Conservation (phyloP, 2,329 filamentous ascomycete species). For the Pseudogymnoascus pannorum region DNA sequence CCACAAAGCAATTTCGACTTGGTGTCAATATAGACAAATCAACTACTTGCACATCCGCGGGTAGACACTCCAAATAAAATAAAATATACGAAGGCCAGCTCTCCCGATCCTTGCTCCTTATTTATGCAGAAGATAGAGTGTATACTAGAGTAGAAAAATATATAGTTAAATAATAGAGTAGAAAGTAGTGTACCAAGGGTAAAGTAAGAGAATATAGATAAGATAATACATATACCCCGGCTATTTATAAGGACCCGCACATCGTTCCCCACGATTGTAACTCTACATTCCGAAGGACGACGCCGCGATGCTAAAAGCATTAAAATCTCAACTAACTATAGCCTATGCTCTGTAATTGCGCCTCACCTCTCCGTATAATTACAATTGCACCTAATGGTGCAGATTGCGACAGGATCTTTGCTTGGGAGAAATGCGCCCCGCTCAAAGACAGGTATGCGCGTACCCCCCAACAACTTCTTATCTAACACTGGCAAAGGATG, state of each 20-base stretch:
- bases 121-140: background rate
- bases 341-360: too few species aligned
- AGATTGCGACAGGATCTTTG: constrained; percentile 6
- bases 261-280: too few species aligned
- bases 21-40: background rate
- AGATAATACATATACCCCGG: too few species aligned
- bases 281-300: too few species aligned
- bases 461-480: background rate
- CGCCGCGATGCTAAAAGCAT: too few species aligned
- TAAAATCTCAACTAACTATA: too few species aligned
- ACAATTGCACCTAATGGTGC: background rate
- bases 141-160: too few species aligned
- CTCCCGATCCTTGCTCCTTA: background rate
- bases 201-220: too few species aligned
- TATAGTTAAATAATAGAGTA: too few species aligned
- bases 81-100: background rate
- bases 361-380: too few species aligned
- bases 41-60: background rate
- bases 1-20: background rate
- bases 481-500: constrained; percentile 25
- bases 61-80: background rate
- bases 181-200: too few species aligned
- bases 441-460: constrained; percentile 31
- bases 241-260: too few species aligned
- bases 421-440: constrained; percentile 22